These are phyloP conservation scores for Aegle marmelos DNA, from an alignment of 345 rosid species.

Conservation along the genomic window DNA sequence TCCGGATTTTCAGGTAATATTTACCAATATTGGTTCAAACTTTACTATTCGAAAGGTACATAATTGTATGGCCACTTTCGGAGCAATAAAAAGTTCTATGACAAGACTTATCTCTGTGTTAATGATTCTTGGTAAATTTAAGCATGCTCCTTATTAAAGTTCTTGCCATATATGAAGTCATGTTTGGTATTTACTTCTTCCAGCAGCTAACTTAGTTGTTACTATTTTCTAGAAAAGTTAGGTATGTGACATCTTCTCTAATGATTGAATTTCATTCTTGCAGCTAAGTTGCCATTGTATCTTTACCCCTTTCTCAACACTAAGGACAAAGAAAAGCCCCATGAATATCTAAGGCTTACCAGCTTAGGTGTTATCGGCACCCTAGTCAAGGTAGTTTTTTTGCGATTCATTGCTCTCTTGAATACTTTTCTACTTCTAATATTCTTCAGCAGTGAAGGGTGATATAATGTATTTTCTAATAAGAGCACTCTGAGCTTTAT, in stretches of 20 bases:
- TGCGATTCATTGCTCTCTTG: background rate
- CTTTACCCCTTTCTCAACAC: slow-evolving; percentile 46
- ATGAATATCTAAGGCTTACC: slow-evolving; percentile 49
- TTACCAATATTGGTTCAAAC: background rate
- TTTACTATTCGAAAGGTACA: background rate
- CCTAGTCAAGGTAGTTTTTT: slow-evolving; percentile 46
- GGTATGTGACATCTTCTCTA: slow-evolving; percentile 3
- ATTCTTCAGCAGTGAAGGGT: background rate
- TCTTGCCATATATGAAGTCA: background rate
- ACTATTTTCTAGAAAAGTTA: background rate
- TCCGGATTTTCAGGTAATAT: background rate
- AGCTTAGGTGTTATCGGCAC: slow-evolving; percentile 66
- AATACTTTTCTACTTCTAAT: background rate
- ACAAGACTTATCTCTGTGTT: background rate
- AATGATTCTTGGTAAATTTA: background rate
- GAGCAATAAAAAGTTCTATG: background rate
- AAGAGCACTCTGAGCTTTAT: background rate
- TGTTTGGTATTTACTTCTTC: slow-evolving; percentile 1
- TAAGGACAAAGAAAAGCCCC: slow-evolving; percentile 27
- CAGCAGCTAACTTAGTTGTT: background rate
- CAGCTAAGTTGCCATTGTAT: slow-evolving; percentile 49
- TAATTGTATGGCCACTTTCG: background rate
- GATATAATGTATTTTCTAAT: background rate
- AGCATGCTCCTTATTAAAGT: background rate
- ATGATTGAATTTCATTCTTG: slow-evolving; percentile 14